Conservation (phyloP, 805 yeast genomes). For the Schizosaccharomyces osmophilus region DNA sequence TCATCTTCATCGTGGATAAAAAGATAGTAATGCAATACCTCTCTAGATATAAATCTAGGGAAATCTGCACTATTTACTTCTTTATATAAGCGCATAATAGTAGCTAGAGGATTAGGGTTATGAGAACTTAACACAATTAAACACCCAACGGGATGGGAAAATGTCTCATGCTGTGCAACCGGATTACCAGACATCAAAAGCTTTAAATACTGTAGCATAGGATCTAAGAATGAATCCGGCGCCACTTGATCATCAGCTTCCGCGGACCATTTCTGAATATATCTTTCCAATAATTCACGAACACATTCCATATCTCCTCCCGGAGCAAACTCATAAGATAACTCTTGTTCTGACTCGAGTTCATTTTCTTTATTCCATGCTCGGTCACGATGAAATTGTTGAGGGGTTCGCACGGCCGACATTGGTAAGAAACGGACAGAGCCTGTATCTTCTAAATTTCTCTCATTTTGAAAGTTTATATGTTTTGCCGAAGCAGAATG, state of each 20-base stretch:
- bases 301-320: conserved; percentile 5
- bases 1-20: conserved; percentile 25
- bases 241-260: conserved; percentile 5
- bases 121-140: conserved; percentile 36
- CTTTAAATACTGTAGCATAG: conserved; percentile 33
- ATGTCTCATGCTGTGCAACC: conserved; percentile 56
- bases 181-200: conserved; percentile 33
- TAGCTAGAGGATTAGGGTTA: conserved; percentile 34
- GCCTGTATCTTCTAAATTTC: neutral
- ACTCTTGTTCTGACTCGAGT: conserved; percentile 4
- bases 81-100: conserved; percentile 28
- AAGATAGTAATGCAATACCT: conserved; percentile 31
- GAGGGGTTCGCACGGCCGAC: neutral
- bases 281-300: conserved; percentile 3
- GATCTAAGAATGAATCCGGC: conserved; percentile 8
- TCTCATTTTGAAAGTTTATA: neutral
- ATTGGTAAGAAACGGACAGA: neutral
- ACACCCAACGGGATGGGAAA: conserved; percentile 66
- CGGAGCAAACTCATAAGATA: neutral
- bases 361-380: conserved; percentile 3
- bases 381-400: neutral
- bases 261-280: neutral
- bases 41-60: conserved; percentile 43
- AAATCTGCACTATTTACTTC: conserved; percentile 17
- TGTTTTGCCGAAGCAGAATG: conserved; percentile 9